Percentiles rank a stretch among this genome's conserved stretches.
Conservation (phyloP, 148 eudicot genomes). For the Chenopodium suecicum region DNA sequence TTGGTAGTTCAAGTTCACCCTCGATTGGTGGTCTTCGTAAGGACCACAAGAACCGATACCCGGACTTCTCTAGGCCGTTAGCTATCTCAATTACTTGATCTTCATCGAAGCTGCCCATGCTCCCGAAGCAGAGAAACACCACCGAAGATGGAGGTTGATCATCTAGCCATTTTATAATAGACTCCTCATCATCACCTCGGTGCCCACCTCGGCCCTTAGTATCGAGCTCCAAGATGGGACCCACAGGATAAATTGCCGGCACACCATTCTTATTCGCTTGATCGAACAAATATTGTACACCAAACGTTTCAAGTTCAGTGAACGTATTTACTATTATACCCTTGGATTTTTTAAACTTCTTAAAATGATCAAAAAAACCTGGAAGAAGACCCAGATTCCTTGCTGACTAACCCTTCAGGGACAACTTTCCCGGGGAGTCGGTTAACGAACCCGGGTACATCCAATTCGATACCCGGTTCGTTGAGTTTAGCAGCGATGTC, state of each 20-base stretch:
- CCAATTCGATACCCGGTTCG: slow-evolving; percentile 2
- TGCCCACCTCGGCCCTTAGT: slow-evolving; percentile 1
- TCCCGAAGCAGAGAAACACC: slow-evolving; percentile 61
- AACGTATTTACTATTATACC: slow-evolving; percentile 55
- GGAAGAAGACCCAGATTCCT: slow-evolving; percentile 5
- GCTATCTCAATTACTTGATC: slow-evolving; percentile 56
- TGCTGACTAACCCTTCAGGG: slow-evolving; percentile 10
- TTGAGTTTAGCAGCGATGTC: background rate
- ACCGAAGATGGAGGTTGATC: slow-evolving; percentile 47
- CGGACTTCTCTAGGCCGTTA: slow-evolving; percentile 38
- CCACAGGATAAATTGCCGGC: slow-evolving; percentile 49
- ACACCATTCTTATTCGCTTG: background rate
- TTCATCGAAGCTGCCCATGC: slow-evolving; percentile 41
- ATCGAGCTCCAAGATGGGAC: slow-evolving; percentile 43
- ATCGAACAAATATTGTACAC: slow-evolving; percentile 22
- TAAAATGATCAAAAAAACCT: background rate
- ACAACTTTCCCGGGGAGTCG: slow-evolving; percentile 13
- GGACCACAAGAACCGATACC: slow-evolving; percentile 44
- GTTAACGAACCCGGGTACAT: slow-evolving; percentile 24
- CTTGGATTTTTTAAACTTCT: slow-evolving; percentile 26
- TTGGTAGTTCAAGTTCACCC: background rate
- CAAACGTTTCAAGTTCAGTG: slow-evolving; percentile 31
- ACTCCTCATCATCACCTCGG: background rate
- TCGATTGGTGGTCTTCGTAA: slow-evolving; percentile 6
- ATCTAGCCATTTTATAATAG: slow-evolving; percentile 51